phyloP scores from a whole-genome alignment of 352 stramenopile genomes.

The Phytophthora brassicae region DNA sequence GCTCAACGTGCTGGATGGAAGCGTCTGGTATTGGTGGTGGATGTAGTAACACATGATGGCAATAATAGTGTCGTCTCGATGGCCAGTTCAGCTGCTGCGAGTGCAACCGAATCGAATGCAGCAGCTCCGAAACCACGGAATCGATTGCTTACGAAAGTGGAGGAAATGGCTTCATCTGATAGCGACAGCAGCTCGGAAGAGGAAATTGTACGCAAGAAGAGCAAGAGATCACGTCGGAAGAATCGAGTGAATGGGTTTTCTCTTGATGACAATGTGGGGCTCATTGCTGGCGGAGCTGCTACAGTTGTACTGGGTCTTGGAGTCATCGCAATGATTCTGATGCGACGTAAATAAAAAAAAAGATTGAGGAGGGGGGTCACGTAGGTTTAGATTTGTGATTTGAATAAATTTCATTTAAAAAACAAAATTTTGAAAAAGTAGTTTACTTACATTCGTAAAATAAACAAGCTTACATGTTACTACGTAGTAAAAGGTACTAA shows the following conservation, averaged over 20 bases:
- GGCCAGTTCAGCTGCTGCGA: slow-evolving; percentile 31
- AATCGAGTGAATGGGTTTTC: slow-evolving; percentile 31
- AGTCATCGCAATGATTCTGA: slow-evolving; percentile 52
- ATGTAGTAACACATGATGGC: slow-evolving; percentile 58
- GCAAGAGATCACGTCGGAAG: slow-evolving; percentile 48
- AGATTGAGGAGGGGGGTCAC: not conserved
- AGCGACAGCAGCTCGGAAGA: slow-evolving; percentile 45
- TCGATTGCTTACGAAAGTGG: slow-evolving; percentile 78
- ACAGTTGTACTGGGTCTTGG: slow-evolving; percentile 53
- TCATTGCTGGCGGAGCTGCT: slow-evolving; percentile 41
- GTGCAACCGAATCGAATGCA: slow-evolving; percentile 20
- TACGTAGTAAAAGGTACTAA: too few species aligned
- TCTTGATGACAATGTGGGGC: slow-evolving; percentile 17
- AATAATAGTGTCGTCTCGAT: slow-evolving; percentile 41
- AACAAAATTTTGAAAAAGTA: too few species aligned
- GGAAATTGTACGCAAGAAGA: slow-evolving; percentile 47
- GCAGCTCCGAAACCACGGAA: slow-evolving; percentile 32
- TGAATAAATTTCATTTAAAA: too few species aligned
- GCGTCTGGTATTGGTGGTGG: slow-evolving; percentile 79
- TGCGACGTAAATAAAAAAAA: slow-evolving; percentile 59
- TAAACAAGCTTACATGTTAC: too few species aligned
- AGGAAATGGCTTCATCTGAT: slow-evolving; percentile 68
- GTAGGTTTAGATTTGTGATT: too few species aligned
- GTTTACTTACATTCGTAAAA: too few species aligned
- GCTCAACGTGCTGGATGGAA: slow-evolving; percentile 85